phyloP scores from a whole-genome alignment of 352 stramenopile species.

The Phytophthora citrophthora region DNA sequence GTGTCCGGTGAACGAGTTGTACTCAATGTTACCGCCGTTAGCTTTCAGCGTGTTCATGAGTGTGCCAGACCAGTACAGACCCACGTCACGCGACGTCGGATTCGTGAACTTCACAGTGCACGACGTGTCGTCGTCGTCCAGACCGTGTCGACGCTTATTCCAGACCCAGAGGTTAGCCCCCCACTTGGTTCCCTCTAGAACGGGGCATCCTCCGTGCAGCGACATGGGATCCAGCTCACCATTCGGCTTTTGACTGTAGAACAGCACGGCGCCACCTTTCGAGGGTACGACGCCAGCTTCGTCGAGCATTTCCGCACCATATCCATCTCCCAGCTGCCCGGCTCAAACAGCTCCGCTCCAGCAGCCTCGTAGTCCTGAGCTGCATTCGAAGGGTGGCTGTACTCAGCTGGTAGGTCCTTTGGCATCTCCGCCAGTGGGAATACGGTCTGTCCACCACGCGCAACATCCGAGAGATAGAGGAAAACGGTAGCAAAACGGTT shows the following conservation, averaged over 20 bases:
- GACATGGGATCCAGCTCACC: conserved; percentile 88
- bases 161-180: conserved; percentile 98
- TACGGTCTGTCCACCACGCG: conserved; percentile 79
- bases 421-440: conserved; percentile 84
- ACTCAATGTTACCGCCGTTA: conserved; percentile 48
- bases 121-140: conserved; percentile 49
- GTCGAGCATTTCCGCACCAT: conserved; percentile 83
- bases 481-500: conserved; percentile 89
- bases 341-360: conserved; percentile 66
- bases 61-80: conserved; percentile 72
- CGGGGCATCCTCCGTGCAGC: conserved; percentile 95
- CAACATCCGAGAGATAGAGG: conserved; percentile 85
- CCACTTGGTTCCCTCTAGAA: conserved; percentile 95
- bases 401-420: conserved; percentile 59
- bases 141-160: conserved; percentile 89
- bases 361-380: conserved; percentile 47
- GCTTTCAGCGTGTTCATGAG: conserved; percentile 72
- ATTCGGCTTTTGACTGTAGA: conserved; percentile 97
- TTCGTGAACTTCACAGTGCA: conserved; percentile 78
- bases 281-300: conserved; percentile 80
- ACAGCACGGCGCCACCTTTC: conserved; percentile 95
- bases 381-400: conserved; percentile 56
- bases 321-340: conserved; percentile 70
- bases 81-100: conserved; percentile 53
- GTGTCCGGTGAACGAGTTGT: conserved; percentile 71